phyloP scores from a whole-genome alignment of 2,329 filamentous ascomycete genomes.

The Parafenestella ontariensis region DNA sequence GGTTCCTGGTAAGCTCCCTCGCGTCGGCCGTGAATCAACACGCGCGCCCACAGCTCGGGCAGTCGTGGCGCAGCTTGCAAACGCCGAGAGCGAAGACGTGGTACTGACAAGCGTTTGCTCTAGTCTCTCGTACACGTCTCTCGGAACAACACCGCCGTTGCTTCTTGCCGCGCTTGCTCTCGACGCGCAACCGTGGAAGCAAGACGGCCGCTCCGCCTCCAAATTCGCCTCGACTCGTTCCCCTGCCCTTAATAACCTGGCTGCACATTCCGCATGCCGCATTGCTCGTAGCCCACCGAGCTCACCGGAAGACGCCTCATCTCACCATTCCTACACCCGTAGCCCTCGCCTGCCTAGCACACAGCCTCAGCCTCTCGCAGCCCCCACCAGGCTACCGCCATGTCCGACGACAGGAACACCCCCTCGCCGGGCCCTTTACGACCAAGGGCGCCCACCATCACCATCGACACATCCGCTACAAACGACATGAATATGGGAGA shows the following conservation, averaged over 20 bases:
- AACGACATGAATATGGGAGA: conserved; percentile 45
- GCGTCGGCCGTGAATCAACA: not conserved
- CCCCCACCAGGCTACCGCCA: conserved; percentile 30
- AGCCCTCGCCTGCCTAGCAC: conserved; percentile 30
- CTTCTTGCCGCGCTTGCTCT: not conserved
- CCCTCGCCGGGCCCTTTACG: conserved; percentile 44
- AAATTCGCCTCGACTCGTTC: conserved; percentile 6
- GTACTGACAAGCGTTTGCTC: not conserved
- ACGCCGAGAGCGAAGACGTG: not conserved
- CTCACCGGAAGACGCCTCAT: conserved; percentile 41
- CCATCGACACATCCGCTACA: conserved; percentile 59
- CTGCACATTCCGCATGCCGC: conserved; percentile 30
- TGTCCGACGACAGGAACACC: conserved; percentile 39
- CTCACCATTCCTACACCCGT: conserved; percentile 36
- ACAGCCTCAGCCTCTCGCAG: conserved; percentile 13
- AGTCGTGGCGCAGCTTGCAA: conserved; percentile 1
- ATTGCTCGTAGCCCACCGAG: conserved; percentile 17
- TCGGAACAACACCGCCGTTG: not conserved
- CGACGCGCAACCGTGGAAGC: not conserved
- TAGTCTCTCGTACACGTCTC: not conserved
- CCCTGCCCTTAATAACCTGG: conserved; percentile 8
- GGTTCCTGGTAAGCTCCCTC: conserved; percentile 6
- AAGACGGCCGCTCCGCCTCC: not conserved
- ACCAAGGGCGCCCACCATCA: conserved; percentile 59
- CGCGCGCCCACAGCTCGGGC: not conserved